A percentile compares a stretch with the other conserved stretches of the same genome.
These are phyloP conservation scores for Rutstroemia sp. DNA, from an alignment of 2,329 filamentous ascomycete genomes.

Conservation along the genomic window DNA sequence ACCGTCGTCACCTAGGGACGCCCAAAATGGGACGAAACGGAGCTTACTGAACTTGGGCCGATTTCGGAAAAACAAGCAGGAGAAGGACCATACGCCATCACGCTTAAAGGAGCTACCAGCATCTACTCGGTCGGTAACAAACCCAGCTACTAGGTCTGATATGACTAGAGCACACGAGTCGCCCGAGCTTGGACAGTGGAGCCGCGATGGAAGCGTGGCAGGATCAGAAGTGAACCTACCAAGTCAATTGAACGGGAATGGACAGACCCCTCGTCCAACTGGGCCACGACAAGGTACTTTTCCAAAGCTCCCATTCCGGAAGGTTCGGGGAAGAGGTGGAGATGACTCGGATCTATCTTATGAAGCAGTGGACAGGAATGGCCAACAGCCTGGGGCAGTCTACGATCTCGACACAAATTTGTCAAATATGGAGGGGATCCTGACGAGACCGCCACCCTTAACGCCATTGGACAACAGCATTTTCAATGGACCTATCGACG, in stretches of 20 bases:
- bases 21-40: conserved; percentile 19
- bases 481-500: conserved; percentile 36
- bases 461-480: conserved; percentile 60
- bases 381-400: conserved; percentile 39
- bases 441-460: conserved; percentile 62
- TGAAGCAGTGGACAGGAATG: conserved; percentile 19
- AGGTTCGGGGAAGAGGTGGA: conserved; percentile 43
- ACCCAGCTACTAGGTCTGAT: conserved; percentile 23
- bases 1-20: conserved; percentile 36
- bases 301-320: conserved; percentile 54
- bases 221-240: conserved; percentile 24
- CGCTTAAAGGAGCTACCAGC: conserved; percentile 42
- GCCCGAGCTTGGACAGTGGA: conserved; percentile 24
- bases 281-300: conserved; percentile 25
- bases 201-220: conserved; percentile 25
- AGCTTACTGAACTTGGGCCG: conserved; percentile 24
- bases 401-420: conserved; percentile 84
- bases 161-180: conserved; percentile 19
- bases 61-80: conserved; percentile 39
- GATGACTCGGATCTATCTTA: conserved; percentile 50
- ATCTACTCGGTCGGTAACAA: conserved; percentile 45
- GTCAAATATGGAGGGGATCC: conserved; percentile 83
- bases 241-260: conserved; percentile 15
- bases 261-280: conserved; percentile 11
- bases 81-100: conserved; percentile 45